A percentile compares a stretch with the other conserved stretches of the same genome.
phyloP scores from a whole-genome alignment of 2,329 filamentous ascomycete genomes.

The Lachnum nothofagi region DNA sequence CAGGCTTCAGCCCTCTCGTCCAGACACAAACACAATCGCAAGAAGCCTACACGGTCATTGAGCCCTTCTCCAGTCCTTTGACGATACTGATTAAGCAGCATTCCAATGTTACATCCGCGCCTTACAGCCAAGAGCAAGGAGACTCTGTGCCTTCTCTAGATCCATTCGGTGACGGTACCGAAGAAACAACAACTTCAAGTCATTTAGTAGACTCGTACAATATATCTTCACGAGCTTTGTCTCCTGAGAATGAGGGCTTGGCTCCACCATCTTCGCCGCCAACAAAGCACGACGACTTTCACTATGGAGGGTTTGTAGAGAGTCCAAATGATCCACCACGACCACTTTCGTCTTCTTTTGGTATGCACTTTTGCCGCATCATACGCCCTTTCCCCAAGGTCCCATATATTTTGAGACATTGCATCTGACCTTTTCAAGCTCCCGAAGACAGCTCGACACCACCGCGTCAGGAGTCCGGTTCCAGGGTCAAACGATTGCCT shows the following conservation, averaged over 20 bases:
- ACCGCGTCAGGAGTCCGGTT: constrained; percentile 14
- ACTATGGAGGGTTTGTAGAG: constrained; percentile 29
- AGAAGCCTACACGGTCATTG: neutral
- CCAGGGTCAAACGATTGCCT: constrained; percentile 21
- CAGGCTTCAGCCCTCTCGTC: neutral
- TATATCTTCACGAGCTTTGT: neutral
- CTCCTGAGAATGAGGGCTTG: constrained; percentile 3
- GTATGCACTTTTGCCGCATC: no score
- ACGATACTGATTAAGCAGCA: neutral
- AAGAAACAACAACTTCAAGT: neutral
- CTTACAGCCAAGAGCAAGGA: neutral
- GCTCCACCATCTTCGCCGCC: constrained; percentile 11
- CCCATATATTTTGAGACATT: no score
- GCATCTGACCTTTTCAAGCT: no score
- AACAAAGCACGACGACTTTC: constrained; percentile 28
- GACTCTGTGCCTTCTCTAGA: neutral
- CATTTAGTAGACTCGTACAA: neutral
- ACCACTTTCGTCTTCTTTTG: constrained; percentile 22
- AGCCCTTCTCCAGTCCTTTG: neutral
- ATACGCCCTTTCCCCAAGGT: no score
- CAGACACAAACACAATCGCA: neutral
- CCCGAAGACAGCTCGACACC: constrained; percentile 29
- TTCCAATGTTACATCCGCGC: neutral
- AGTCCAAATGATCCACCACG: constrained; percentile 17
- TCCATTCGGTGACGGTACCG: neutral